Evolutionary conservation across 2,329 filamentous ascomycete genomes (phyloP).

Genomic region (Periconia sp.): DNA sequence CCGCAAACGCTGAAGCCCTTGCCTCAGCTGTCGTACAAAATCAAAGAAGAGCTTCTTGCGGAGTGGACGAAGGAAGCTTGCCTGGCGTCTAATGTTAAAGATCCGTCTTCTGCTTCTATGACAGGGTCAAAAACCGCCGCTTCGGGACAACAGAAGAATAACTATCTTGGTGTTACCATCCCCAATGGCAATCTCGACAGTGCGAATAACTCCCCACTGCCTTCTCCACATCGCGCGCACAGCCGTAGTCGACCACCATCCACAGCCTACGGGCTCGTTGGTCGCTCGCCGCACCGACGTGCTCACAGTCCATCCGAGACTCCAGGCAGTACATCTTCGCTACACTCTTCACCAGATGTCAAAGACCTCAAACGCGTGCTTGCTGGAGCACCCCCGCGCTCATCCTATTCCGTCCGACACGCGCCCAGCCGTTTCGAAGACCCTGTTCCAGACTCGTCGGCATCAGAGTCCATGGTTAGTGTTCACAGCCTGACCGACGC

Average conservation of each 20-base stretch:
- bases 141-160: constrained; percentile 32
- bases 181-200: constrained; percentile 40
- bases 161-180: constrained; percentile 60
- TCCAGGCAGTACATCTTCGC: constrained; percentile 38
- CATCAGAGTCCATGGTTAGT: constrained; percentile 70
- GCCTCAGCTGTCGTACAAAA: constrained; percentile 62
- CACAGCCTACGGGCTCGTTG: constrained; percentile 38
- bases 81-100: constrained; percentile 65
- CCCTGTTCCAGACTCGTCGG: constrained; percentile 55
- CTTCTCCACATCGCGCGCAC: constrained; percentile 34
- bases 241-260: constrained; percentile 37
- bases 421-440: constrained; percentile 28
- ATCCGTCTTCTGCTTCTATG: constrained; percentile 73
- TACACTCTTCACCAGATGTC: constrained; percentile 44
- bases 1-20: constrained; percentile 28
- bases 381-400: constrained; percentile 34
- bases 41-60: constrained; percentile 74
- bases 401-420: constrained; percentile 31
- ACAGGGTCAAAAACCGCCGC: constrained; percentile 67
- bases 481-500: constrained; percentile 70
- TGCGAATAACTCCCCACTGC: constrained; percentile 29
- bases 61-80: constrained; percentile 80
- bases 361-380: constrained; percentile 52
- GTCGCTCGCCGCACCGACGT: constrained; percentile 31
- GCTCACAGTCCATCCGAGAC: constrained; percentile 32